Conservation (phyloP, 2,329 filamentous ascomycete species). For the Pezizomycotina sp. region DNA sequence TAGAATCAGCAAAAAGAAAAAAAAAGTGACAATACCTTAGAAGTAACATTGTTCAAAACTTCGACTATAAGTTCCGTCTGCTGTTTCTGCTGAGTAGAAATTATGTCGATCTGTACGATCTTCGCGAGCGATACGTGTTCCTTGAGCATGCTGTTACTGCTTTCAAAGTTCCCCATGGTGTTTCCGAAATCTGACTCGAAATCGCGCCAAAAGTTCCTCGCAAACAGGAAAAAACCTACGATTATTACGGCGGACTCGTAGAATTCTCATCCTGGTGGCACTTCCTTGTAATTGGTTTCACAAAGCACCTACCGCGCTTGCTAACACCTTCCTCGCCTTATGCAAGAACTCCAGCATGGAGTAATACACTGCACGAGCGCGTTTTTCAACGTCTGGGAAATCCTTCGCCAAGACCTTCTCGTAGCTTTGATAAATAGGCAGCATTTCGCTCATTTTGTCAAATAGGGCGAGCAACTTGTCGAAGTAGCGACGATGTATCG, state of each 20-base stretch:
- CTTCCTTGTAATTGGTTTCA: neutral
- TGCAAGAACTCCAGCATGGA: slow-evolving; percentile 6
- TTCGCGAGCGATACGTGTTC: slow-evolving; percentile 1
- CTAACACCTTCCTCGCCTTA: slow-evolving; percentile 4
- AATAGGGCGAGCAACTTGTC: slow-evolving; percentile 7
- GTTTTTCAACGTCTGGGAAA: slow-evolving; percentile 1
- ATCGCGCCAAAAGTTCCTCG: slow-evolving; percentile 7
- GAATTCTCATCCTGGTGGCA: neutral
- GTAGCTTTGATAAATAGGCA: slow-evolving; percentile 5
- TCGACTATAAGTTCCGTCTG: neutral
- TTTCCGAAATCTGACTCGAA: slow-evolving; percentile 9
- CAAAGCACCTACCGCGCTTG: slow-evolving; percentile 4
- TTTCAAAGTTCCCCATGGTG: slow-evolving; percentile 5
- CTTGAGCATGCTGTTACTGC: slow-evolving; percentile 2
- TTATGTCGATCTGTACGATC: neutral
- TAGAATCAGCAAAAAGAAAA: neutral
- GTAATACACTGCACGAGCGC: slow-evolving; percentile 3
- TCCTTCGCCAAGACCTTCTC: slow-evolving; percentile 1
- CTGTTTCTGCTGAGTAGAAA: neutral
- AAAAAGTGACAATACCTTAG: neutral
- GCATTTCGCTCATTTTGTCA: slow-evolving; percentile 2
- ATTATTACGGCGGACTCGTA: slow-evolving; percentile 5
- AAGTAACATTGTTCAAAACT: neutral
- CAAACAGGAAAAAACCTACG: slow-evolving; percentile 2
- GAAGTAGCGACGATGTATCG: slow-evolving; percentile 9